A percentile compares a stretch with the other conserved stretches of the same genome.
These are phyloP conservation scores for Strobilomyces dryophilus DNA, from an alignment of 768 basidiomycete species.

Conservation along the genomic window DNA sequence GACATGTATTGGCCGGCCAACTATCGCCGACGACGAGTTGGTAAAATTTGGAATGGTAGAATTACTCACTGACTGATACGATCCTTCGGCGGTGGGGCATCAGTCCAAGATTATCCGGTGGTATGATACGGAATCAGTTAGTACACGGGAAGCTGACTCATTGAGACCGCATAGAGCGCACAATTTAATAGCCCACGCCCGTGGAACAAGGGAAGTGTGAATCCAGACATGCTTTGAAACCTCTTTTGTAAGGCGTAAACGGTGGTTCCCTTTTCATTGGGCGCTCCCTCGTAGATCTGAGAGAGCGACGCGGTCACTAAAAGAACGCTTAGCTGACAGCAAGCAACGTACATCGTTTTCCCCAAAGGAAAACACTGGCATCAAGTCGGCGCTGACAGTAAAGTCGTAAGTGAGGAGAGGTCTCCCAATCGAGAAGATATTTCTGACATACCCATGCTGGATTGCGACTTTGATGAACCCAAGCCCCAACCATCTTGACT, in stretches of 20 bases:
- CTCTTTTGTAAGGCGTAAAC: conserved; percentile 83
- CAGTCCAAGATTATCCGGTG: conserved; percentile 78
- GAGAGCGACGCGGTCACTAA: neutral
- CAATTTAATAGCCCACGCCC: conserved; percentile 94
- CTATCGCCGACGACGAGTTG: conserved; percentile 35
- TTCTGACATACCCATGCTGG: conserved; percentile 69
- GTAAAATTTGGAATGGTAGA: neutral
- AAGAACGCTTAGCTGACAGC: neutral
- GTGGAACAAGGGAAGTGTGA: conserved; percentile 96
- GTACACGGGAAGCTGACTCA: neutral
- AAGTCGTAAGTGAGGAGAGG: conserved; percentile 3
- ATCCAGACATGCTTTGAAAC: conserved; percentile 91
- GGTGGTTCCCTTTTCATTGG: conserved; percentile 89
- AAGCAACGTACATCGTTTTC: conserved; percentile 81
- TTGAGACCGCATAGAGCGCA: conserved; percentile 33
- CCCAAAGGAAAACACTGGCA: conserved; percentile 97
- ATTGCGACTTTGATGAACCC: conserved; percentile 97
- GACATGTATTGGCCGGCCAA: conserved; percentile 86
- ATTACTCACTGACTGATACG: conserved; percentile 87
- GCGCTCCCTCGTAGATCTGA: conserved; percentile 95
- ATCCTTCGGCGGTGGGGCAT: conserved; percentile 96
- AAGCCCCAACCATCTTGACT: conserved; percentile 28
- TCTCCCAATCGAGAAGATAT: neutral
- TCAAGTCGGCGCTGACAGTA: conserved; percentile 75
- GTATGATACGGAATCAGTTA: neutral